Base-by-base conservation (phyloP, 108 stramenopile genomes). In the Pseudonitzschia multiseries region DNA sequence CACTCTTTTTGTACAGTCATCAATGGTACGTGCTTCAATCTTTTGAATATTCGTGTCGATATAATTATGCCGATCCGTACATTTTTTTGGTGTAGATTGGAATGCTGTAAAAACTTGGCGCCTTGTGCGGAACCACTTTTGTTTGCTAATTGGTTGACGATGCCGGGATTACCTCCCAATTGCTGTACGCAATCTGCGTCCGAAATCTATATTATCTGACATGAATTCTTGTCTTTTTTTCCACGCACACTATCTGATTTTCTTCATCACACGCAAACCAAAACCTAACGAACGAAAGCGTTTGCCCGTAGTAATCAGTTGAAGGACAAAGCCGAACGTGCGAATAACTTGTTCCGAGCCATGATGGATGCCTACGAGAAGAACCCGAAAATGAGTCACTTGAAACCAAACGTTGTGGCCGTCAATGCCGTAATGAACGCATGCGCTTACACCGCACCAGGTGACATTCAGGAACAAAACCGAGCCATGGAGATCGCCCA, bases 371-470 rank as follows among this genome's bases (percentile, higher is more conserved):
- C 84, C 53, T 85, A 90, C 65, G 61, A 62, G 32, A 84, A 32
- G 46, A 22, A 26, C 67, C 63, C 31, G 29, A 33, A 29, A 62
- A 62, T 62, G 61, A 56, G 61, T 21, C 61, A 62, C 36, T 68
- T 84, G 20, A 66, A 74, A 66, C 92, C 89, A 0, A 93, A 84
- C 65, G 72, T 83, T 46, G 83, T 90, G 12, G 77, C 82, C 15
- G 85, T 74, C 69, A 93, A 90, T 69, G 87, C 92, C 12, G 92
- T 93, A 0, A 74, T 93, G 79, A 93, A 93, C 69, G 89, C 89
- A 2, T 90, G 89, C 40, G 92, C 89, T 8, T 93, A 86, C 64
- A 80, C 92, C 0, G 50, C 71, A 17, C 51, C 26, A 1, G 89
- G 82, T 21, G 84, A 86, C 70, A 51, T 81, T 40, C 59, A 79